Percentiles rank a stretch among this genome's conserved stretches.
Conservation (phyloP, 805 yeast genomes). For the Cyberlindnera xishuangbannaensis region DNA sequence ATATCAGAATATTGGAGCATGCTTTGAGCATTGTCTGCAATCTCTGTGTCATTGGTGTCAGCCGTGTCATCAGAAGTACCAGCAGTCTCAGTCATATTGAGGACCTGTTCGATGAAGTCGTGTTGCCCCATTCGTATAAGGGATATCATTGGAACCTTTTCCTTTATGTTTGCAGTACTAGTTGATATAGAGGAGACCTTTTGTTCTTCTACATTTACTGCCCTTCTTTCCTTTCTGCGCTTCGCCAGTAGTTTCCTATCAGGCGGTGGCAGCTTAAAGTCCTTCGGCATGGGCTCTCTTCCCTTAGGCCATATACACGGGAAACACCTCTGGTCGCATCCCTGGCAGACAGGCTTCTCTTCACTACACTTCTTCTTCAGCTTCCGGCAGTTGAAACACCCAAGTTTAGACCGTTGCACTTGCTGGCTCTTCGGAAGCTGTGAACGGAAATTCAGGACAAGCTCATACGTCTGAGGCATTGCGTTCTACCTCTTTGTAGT, state of each 20-base stretch:
- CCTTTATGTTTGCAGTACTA: too few species aligned
- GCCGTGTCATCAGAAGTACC: too few species aligned
- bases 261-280: slow-evolving; percentile 14
- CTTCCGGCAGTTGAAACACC: slow-evolving; percentile 36
- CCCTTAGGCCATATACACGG: slow-evolving; percentile 24
- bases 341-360: slow-evolving; percentile 34
- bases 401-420: slow-evolving; percentile 6
- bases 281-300: slow-evolving; percentile 16
- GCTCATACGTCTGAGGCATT: slow-evolving; percentile 6
- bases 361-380: slow-evolving; percentile 65
- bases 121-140: too few species aligned
- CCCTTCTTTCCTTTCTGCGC: slow-evolving; percentile 1
- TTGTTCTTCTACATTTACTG: too few species aligned
- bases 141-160: too few species aligned
- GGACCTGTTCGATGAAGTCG: too few species aligned
- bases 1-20: too few species aligned
- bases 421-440: slow-evolving; percentile 3
- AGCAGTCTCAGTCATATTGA: too few species aligned
- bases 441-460: slow-evolving; percentile 9
- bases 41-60: too few species aligned
- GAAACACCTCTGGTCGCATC: slow-evolving; percentile 33
- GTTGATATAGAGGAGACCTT: too few species aligned
- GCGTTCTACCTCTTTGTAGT: too few species aligned
- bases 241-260: slow-evolving; percentile 2
- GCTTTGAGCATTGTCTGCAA: too few species aligned